Conservation (phyloP, 345 rosid genomes). For the Acer negundo region DNA sequence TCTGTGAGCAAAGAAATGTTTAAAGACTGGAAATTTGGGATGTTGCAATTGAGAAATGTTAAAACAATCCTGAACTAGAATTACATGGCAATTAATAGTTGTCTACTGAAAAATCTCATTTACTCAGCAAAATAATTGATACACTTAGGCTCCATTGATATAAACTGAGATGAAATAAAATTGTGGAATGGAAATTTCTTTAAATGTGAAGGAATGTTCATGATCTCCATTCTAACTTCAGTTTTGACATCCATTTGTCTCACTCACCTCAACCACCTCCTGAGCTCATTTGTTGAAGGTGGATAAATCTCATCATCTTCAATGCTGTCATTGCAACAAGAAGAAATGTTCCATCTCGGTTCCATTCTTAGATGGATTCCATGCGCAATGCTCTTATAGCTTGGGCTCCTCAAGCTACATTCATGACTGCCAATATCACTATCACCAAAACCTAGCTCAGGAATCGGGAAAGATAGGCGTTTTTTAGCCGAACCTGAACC, state of each 20-base stretch:
- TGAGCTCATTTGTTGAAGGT: conserved; percentile 37
- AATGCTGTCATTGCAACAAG: conserved; percentile 39
- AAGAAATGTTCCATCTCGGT: conserved; percentile 39
- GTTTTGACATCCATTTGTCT: background rate
- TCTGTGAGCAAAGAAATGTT: no score
- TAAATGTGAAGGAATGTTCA: background rate
- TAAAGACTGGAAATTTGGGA: no score
- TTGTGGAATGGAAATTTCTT: background rate
- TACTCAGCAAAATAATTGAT: background rate
- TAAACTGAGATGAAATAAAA: no score
- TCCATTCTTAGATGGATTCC: conserved; percentile 29
- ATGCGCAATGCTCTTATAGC: conserved; percentile 26
- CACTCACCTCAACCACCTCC: conserved; percentile 48
- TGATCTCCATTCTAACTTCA: background rate
- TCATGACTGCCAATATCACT: conserved; percentile 13
- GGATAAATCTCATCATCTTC: conserved; percentile 46
- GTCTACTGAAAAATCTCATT: no score
- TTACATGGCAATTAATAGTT: no score
- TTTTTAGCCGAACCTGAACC: conserved; percentile 32
- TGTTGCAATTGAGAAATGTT: no score
- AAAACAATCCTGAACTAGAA: no score
- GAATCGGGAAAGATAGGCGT: conserved; percentile 42
- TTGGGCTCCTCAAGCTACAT: conserved; percentile 36
- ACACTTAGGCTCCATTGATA: background rate
- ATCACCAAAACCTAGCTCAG: conserved; percentile 6